These are phyloP conservation scores for Nannizziopsis arthrosporioides DNA, from an alignment of 2,329 filamentous ascomycete species.

Conservation along the genomic window DNA sequence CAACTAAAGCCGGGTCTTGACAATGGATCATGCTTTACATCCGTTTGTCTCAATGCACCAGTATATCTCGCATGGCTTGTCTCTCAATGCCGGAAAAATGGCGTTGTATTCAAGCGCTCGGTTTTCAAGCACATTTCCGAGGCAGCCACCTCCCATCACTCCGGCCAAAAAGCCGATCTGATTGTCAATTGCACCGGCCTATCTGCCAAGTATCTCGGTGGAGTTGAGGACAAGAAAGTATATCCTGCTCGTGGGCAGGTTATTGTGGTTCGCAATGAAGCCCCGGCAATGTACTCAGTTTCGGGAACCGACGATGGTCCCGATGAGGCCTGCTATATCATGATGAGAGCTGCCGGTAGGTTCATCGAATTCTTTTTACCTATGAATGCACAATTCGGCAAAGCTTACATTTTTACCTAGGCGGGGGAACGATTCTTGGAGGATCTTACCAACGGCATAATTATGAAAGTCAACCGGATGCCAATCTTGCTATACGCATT, in stretches of 20 bases:
- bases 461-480: conserved; percentile 70
- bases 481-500: conserved; percentile 67
- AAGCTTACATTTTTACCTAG: conserved; percentile 20
- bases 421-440: conserved; percentile 78
- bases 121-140: conserved; percentile 60
- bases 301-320: conserved; percentile 63
- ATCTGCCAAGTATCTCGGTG: conserved; percentile 61
- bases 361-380: neutral
- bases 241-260: conserved; percentile 72
- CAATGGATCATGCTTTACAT: conserved; percentile 64
- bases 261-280: conserved; percentile 69
- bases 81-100: conserved; percentile 63
- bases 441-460: conserved; percentile 69
- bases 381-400: neutral
- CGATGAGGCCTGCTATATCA: conserved; percentile 66
- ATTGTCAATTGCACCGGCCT: conserved; percentile 81
- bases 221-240: conserved; percentile 63
- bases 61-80: conserved; percentile 80
- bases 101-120: conserved; percentile 55
- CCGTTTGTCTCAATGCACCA: conserved; percentile 81
- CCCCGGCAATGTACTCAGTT: conserved; percentile 54
- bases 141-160: conserved; percentile 50
- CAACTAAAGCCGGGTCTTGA: conserved; percentile 55
- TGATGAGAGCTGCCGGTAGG: conserved; percentile 55
- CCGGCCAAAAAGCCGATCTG: conserved; percentile 49